Base-by-base conservation (phyloP, 163 green algal genomes). In the Scenedesmus sp. region DNA sequence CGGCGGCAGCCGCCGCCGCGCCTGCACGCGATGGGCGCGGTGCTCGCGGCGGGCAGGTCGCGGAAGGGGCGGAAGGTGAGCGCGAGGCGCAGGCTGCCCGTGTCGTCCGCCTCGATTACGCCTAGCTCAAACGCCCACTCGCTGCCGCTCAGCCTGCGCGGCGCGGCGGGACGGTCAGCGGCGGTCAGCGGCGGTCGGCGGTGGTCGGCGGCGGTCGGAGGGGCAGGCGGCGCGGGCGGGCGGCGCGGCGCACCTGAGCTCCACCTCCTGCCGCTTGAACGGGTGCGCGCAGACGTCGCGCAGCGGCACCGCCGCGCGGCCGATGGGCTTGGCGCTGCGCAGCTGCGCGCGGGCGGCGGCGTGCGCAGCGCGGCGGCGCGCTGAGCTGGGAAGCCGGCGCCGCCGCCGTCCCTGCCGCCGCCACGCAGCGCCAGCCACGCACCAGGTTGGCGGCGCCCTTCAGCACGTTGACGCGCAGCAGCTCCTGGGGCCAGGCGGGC, bases 71-170 rank as follows among this genome's bases (percentile, higher is more conserved):
- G 56, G 53, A 67, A 77, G 7, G 42, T 57, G 5, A 77, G 36
- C 26, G 6, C 69, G 53, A 77, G 53, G 10, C 2, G 14, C 7
- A 77, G 34, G 0, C 17, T 77, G 24, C 15, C 42, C 0, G n/a
- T 45, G 36, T 77, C 58, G 10, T 28, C 60, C 17, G 63, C 72
- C 22, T 72, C 60, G 9, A 71, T 44, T 18, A 80, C 57, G 24
- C 72, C 72, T n/a, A 80, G 58, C 72, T 80, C 72, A 62, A 64
- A 60, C 18, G 72, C 60, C 72, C 72, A 80, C 57, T 80, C 60
- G 31, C 42, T 72, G 28, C 44, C 57, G 31, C 29, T 54, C 20
- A 78, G 47, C 42, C 57, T 70, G 71, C 11, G n/a, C n/a, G n/a
- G n/a, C n/a, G n/a, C n/a, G n/a, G n/a, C n/a, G n/a, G n/a, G n/a